Percentiles rank a stretch among this genome's conserved stretches.
Conservation (phyloP, 2,329 filamentous ascomycete genomes). For the Aspergillus unguis region DNA sequence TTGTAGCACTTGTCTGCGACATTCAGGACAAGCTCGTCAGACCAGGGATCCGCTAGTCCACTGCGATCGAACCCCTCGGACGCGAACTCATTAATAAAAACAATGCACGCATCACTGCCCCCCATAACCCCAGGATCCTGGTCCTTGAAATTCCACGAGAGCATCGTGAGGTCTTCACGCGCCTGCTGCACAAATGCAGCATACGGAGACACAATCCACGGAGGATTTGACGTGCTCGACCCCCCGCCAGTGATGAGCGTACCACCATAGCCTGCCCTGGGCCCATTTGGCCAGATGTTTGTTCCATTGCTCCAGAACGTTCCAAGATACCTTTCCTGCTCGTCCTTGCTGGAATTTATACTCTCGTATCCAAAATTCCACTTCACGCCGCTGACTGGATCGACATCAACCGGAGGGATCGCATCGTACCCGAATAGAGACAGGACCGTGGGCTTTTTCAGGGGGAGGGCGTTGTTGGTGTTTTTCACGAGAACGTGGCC, state of each 20-base stretch:
- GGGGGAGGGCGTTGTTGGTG: conserved; percentile 46
- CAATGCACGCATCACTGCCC: conserved; percentile 40
- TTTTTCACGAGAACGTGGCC: conserved; percentile 59
- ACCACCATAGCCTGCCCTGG: conserved; percentile 44
- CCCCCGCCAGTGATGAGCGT: conserved; percentile 49
- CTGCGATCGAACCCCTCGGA: not conserved
- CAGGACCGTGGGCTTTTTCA: conserved; percentile 29
- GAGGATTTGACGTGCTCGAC: conserved; percentile 48
- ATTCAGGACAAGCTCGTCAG: conserved; percentile 50
- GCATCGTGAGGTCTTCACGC: conserved; percentile 53
- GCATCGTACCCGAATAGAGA: conserved; percentile 63
- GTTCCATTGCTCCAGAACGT: not conserved
- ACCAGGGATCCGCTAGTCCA: conserved; percentile 37
- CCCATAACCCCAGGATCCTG: conserved; percentile 46
- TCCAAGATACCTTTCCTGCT: not conserved
- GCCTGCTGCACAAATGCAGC: conserved; percentile 54
- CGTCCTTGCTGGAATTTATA: conserved; percentile 5
- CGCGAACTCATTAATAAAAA: conserved; percentile 53
- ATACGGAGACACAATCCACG: conserved; percentile 52
- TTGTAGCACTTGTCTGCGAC: conserved; percentile 60
- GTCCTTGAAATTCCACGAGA: conserved; percentile 59
- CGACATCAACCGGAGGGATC: conserved; percentile 8
- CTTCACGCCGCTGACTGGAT: conserved; percentile 3
- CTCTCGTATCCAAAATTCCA: conserved; percentile 1
- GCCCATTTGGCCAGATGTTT: not conserved